Percentiles rank a stretch among this genome's conserved stretches.
These are phyloP conservation scores for Kazachstania sp. DNA, from an alignment of 1,139 yeast genomes.

Conservation along the genomic window DNA sequence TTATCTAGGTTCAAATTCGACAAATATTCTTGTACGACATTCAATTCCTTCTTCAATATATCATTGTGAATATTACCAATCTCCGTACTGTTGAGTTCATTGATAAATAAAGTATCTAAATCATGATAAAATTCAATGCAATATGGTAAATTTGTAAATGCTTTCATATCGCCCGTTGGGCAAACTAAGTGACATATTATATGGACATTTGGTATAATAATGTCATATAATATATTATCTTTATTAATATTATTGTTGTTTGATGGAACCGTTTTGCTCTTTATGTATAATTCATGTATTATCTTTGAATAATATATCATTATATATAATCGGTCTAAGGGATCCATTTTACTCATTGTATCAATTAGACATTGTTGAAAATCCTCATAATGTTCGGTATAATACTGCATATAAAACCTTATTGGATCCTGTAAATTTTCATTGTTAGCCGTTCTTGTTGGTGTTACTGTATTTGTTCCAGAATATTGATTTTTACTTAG, in stretches of 20 bases:
- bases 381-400: conserved; percentile 28
- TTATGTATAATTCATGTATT: conserved; percentile 5
- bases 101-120: conserved; percentile 5
- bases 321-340: conserved; percentile 25
- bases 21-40: neutral
- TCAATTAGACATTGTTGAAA: conserved; percentile 30
- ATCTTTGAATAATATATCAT: conserved; percentile 22
- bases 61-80: neutral
- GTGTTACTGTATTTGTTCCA: conserved; percentile 5
- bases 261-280: neutral
- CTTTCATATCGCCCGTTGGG: neutral
- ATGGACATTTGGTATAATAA: neutral
- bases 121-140: conserved; percentile 13
- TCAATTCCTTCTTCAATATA: conserved; percentile 4
- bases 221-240: neutral
- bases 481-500: conserved; percentile 7
- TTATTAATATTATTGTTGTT: neutral
- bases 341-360: conserved; percentile 24
- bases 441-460: conserved; percentile 4
- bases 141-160: conserved; percentile 4
- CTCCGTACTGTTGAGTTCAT: no score
- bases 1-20: neutral
- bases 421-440: conserved; percentile 18
- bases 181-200: neutral
- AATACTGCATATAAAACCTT: conserved; percentile 25